Evolutionary conservation across 805 yeast genomes (phyloP), one percentile per base, ranked within the genome.

Genomic region (Ogataea dorogensis): DNA sequence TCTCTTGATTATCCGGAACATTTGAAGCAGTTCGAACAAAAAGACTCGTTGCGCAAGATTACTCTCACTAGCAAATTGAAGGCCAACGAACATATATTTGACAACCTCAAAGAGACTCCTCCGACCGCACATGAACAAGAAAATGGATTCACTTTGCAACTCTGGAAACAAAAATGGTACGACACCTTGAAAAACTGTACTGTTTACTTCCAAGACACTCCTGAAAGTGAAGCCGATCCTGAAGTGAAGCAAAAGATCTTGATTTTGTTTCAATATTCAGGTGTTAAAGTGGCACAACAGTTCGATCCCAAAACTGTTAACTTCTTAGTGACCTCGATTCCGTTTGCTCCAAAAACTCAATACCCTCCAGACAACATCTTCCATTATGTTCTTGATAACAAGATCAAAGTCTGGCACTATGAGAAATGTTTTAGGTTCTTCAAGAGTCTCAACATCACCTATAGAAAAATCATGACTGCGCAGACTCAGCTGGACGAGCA

Each of bases 371-470:
- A 60, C 46, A 79, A 75, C 51, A 67, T 70, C 5, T 75, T 73
- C 48, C 61, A 67, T 38, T 65, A 68, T 42, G 77, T 73, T 13
- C 55, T 61, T 24, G 56, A 59, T 13, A 59, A 66, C 28, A 68
- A 70, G 42, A 73, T 73, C 39, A 75, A 75, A 49, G 80, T 75
- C 15, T 75, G 81, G 81, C 76, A 71, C 53, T 73, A 66, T 46
- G 79, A 73, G 41, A 75, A 75, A 54, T 77, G 75, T 15, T 70
- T 72, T 44, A 56, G 80, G 28, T 75, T 75, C 42, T 68, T 75
- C 51, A 73, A 71, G 47, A 68, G 72, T 45, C 58, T 75, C 44
- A 61, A 75, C 67, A 34, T 69, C 54, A 36, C 64, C 31, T 50
- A 68, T 53, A 47, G 67, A 38, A 63, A 56, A 47, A 56, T 57